Conservation (phyloP, 805 yeast genomes). For the Teunomyces gatunensis region DNA sequence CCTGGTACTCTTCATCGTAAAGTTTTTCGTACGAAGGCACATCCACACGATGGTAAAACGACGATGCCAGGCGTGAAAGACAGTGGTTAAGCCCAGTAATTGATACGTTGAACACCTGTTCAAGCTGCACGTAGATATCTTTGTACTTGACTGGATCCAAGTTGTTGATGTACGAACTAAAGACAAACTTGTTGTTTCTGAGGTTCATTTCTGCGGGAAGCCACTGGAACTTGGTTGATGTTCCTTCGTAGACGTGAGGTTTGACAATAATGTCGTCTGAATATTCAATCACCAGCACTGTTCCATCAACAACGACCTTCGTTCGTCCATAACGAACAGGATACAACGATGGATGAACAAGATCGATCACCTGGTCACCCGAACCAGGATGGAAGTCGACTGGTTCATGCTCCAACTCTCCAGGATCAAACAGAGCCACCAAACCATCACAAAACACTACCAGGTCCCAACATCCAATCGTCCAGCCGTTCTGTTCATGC, state of each 20-base stretch:
- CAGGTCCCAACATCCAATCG: no score
- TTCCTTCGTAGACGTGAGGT: constrained; percentile 7
- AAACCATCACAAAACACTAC: no score
- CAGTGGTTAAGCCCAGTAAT: constrained; percentile 31
- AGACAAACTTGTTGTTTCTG: constrained; percentile 12
- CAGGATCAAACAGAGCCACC: no score
- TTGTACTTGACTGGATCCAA: constrained; percentile 29
- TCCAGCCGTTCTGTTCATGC: no score
- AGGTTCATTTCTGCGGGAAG: constrained; percentile 10
- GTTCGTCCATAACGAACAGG: not conserved
- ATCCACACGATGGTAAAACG: constrained; percentile 12
- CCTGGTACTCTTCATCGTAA: constrained; percentile 11
- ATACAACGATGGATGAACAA: not conserved
- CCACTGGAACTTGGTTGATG: constrained; percentile 13
- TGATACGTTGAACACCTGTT: constrained; percentile 23
- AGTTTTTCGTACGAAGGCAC: constrained; percentile 14
- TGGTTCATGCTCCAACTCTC: no score
- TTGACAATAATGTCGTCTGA: not conserved
- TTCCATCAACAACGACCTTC: not conserved
- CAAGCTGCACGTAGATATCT: constrained; percentile 28
- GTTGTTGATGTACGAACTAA: constrained; percentile 40
- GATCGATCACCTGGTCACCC: not conserved
- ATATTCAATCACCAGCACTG: not conserved
- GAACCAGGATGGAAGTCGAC: not conserved
- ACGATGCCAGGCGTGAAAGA: constrained; percentile 22